Evolutionary conservation across 352 stramenopile genomes (phyloP), one percentile per base, ranked within the genome.

Genomic region (Globisporangium abappressorium): DNA sequence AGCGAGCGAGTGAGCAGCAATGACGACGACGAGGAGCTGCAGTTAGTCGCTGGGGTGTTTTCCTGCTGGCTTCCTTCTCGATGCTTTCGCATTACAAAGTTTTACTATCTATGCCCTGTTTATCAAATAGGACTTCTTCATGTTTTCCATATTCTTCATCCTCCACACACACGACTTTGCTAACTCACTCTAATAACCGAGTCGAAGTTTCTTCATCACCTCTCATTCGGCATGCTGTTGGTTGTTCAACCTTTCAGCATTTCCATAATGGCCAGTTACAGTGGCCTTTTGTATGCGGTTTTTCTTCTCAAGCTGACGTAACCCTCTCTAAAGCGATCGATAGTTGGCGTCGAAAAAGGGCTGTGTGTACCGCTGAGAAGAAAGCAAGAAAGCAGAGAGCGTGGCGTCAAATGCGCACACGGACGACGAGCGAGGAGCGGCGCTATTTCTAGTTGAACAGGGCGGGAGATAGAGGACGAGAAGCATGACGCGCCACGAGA

Each of bases 321-420:
- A 8, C 51, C 53, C 53, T 58, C 53, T 58, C 53, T 38, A 58
- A 58, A 58, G 15, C 26, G 53, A 58, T 58, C 53, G 26, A 22
- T 28, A 57, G 24, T 34, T 57, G 51, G 24, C 51, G 51, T 57
- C 51, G 30, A 57, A 41, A 41, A 12, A 9, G 8, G 22, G 22
- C 47, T 57, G 51, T 55, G 24, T 26, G 24, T n/a, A 49, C 15
- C 15, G 41, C 41, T n/a, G 4, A 2, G 12, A 3, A 22, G 43
- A 51, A 20, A 43, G 12, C 24, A 26, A 26, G 18, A n/a, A 51
- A 51, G n/a, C n/a, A 51, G 43, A 51, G 18, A 51, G n/a, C 43
- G 43, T 51, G 43, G 43, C 54, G 28, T 41, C 28, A 34, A 43
- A 60, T 43, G 54, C 54, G 54, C 54, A 60, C 54, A 34, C 54